These are phyloP conservation scores for Kentomonas sorsogonicus DNA, from an alignment of 208 protist genomes.

Conservation along the genomic window DNA sequence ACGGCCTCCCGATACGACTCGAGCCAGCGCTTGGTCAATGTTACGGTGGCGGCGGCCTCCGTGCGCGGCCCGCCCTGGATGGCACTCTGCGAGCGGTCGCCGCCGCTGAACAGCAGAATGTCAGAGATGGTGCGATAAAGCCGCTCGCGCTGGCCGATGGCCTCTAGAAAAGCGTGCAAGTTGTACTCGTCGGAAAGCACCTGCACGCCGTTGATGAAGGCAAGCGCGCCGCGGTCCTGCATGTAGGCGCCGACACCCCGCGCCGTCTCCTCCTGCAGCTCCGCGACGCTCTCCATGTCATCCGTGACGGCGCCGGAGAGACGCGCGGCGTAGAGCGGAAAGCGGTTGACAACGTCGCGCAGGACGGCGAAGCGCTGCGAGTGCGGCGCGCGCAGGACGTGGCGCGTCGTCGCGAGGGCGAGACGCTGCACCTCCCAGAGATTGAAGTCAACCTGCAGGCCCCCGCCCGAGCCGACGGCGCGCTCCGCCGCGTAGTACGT, in stretches of 20 bases:
- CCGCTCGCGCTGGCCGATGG: too few species aligned
- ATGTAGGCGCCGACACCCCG: too few species aligned
- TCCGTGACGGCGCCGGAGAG: slow-evolving; percentile 31
- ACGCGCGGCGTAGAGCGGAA: slow-evolving; percentile 67
- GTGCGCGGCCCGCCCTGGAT: neutral
- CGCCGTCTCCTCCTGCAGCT: slow-evolving; percentile 16
- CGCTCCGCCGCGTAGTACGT: too few species aligned
- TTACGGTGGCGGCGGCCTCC: neutral
- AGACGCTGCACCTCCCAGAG: slow-evolving; percentile 67
- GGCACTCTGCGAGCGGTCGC: too few species aligned
- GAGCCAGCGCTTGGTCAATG: neutral
- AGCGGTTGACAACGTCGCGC: slow-evolving; percentile 74
- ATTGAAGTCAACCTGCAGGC: slow-evolving; percentile 57
- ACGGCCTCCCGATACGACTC: too few species aligned
- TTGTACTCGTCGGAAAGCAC: too few species aligned
- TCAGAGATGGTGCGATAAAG: too few species aligned
- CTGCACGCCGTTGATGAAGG: too few species aligned
- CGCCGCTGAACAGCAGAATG: too few species aligned
- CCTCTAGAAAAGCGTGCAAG: too few species aligned
- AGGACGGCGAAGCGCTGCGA: slow-evolving; percentile 62
- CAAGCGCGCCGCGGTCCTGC: too few species aligned
- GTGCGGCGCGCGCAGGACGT: slow-evolving; percentile 32
- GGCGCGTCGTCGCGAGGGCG: slow-evolving; percentile 42
- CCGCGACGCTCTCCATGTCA: slow-evolving; percentile 10
- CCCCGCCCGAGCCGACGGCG: too few species aligned